Percentiles rank a stretch among this genome's conserved stretches.
These are phyloP conservation scores for Aspergillus calidoustus DNA, from an alignment of 2,329 filamentous ascomycete species.

Conservation along the genomic window DNA sequence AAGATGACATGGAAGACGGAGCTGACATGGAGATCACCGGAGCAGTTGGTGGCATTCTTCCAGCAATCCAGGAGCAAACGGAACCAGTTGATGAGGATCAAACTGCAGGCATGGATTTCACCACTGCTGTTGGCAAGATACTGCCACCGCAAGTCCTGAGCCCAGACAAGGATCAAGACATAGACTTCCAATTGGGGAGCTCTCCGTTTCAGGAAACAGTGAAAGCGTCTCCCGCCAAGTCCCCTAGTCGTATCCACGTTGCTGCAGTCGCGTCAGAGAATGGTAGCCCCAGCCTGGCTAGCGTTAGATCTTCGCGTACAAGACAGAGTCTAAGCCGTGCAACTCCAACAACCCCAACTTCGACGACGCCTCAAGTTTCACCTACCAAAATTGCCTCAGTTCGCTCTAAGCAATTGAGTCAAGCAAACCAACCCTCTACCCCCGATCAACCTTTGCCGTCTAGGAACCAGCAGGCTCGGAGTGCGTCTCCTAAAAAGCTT, in stretches of 20 bases:
- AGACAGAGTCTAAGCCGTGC: constrained; percentile 52
- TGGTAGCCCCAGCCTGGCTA: constrained; percentile 61
- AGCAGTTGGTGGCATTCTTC: constrained; percentile 51
- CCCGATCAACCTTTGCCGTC: constrained; percentile 57
- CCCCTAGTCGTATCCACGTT: constrained; percentile 36
- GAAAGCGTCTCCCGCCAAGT: constrained; percentile 36
- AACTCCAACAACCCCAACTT: constrained; percentile 50
- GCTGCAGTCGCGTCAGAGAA: constrained; percentile 52
- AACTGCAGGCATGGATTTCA: constrained; percentile 71
- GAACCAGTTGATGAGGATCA: constrained; percentile 46
- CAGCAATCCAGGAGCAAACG: constrained; percentile 44
- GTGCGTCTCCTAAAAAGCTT: constrained; percentile 56
- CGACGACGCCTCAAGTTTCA: constrained; percentile 42
- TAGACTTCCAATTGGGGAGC: constrained; percentile 57
- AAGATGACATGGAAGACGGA: constrained; percentile 35
- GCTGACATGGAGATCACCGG: constrained; percentile 66
- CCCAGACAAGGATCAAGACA: constrained; percentile 55
- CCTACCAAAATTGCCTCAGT: constrained; percentile 45
- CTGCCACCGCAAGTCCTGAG: constrained; percentile 49
- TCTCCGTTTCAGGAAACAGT: constrained; percentile 52
- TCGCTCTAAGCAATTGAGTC: constrained; percentile 50
- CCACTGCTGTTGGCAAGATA: constrained; percentile 66
- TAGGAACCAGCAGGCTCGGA: constrained; percentile 51
- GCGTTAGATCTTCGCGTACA: constrained; percentile 54
- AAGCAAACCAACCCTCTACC: constrained; percentile 50